Percentiles rank a stretch among this genome's conserved stretches.
These are phyloP conservation scores for Panicum hallii DNA, from an alignment of 202 grass and related monocot genomes.

Conservation along the genomic window DNA sequence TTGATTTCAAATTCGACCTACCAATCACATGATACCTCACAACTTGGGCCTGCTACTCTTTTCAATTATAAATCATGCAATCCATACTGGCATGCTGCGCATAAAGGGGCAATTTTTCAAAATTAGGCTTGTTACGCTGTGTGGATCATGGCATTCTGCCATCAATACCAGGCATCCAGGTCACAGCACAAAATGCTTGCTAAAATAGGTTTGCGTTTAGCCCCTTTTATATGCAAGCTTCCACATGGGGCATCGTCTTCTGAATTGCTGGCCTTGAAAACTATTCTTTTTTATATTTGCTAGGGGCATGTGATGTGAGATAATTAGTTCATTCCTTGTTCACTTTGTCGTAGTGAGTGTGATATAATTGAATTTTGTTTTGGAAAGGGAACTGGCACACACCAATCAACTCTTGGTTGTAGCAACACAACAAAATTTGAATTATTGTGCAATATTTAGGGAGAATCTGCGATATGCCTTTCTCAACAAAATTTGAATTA, in stretches of 20 bases:
- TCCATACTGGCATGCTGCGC: not conserved
- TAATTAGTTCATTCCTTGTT: slow-evolving; percentile 3
- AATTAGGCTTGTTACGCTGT: not conserved
- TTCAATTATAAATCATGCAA: not conserved
- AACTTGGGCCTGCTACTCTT: not conserved
- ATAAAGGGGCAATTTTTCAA: slow-evolving; percentile 6
- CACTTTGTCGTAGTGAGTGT: not conserved
- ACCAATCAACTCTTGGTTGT: not conserved
- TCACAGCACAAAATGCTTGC: slow-evolving; percentile 2
- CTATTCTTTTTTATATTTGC: slow-evolving; percentile 5
- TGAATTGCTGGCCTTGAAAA: not conserved
- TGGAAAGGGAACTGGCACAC: not conserved
- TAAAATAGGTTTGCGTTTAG: slow-evolving; percentile 20
- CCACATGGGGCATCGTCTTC: not conserved
- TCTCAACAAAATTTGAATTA: slow-evolving; percentile 3
- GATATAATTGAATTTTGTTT: slow-evolving; percentile 17
- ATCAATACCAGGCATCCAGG: not conserved
- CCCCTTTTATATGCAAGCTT: not conserved
- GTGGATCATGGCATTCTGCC: slow-evolving; percentile 10
- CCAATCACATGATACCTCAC: not conserved
- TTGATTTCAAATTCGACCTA: slow-evolving; percentile 24
- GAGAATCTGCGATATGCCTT: slow-evolving; percentile 15
- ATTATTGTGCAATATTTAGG: not conserved
- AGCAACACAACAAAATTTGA: not conserved
- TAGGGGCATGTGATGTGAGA: not conserved